Base-by-base conservation (phyloP, 2,329 filamentous ascomycete genomes). In the Calonectria naviculata region DNA sequence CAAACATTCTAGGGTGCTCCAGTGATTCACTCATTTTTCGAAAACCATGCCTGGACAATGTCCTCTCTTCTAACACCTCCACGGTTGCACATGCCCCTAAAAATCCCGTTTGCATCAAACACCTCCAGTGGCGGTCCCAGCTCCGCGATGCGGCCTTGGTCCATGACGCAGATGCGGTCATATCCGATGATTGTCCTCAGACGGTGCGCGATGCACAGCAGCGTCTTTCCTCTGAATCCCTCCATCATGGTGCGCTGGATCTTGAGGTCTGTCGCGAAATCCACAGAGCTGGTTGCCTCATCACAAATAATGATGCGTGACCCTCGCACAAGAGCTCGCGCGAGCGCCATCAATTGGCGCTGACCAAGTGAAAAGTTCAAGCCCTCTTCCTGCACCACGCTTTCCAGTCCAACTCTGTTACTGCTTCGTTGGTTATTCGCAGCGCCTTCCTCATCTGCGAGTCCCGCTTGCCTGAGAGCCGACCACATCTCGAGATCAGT, bases 211-310 rank as follows among this genome's bases (percentile, higher is more conserved):
- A 98, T 98, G 83, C 95, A 98, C 21, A 98, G 86, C 62, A 98
- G 84, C 2, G 96, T 98, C 86, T 93, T 94, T 69, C 95, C 95
- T 65, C 89, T 88, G 86, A 98, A 98, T 0, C 92, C 95, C 1
- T 89, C 88, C 0, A 94, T 92, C 83, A 98, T 98, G 2, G 95
- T 97, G 67, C 87, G 87, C 83, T 98, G 96, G 80, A 98, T 98
- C 88, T 97, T 97, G 83, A 94, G 93, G 80, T 99, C 97, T 3
- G 96, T 98, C 80, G 98, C 96, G 87, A 98, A 97, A 82, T 98
- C 96, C 6, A 98, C 95, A 0, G 91, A 94, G 2, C 92, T 95
- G 0, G 97, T 99, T 1, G 97, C 97, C 84, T 99, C 97, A 85
- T 99, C 97, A 83, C 95, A 98, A 54, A 99, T 92, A 77, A 98